Evolutionary conservation across 208 protist genomes (phyloP).

Genomic region (Trypanosoma vivax): DNA sequence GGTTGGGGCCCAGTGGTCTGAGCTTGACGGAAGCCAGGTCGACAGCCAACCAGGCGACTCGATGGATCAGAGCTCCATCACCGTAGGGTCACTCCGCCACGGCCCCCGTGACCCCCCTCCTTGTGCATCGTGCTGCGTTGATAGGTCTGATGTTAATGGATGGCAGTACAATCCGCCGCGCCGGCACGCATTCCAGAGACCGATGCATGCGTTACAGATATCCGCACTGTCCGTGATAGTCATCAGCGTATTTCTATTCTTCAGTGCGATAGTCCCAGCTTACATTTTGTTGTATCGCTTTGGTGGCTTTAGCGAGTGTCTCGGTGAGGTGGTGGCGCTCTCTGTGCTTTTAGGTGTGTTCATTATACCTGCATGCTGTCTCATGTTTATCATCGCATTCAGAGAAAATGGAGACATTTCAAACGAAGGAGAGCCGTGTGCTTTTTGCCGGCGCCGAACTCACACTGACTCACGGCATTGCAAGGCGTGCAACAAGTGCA

Average conservation of each 20-base stretch:
- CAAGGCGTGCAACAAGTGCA: constrained; percentile 87
- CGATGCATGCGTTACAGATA: constrained; percentile 63
- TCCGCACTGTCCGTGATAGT: constrained; percentile 35
- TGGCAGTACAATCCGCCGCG: constrained; percentile 47
- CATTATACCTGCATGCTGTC: constrained; percentile 18
- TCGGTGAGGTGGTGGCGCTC: constrained; percentile 50
- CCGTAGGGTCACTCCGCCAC: no score
- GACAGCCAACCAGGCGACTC: no score
- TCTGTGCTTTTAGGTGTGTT: constrained; percentile 7
- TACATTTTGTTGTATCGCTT: constrained; percentile 35
- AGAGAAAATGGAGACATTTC: constrained; percentile 45
- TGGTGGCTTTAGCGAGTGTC: constrained; percentile 20
- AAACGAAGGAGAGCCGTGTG: constrained; percentile 53
- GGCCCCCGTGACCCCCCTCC: constrained; percentile 33
- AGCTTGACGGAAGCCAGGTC: no score
- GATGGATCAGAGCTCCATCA: no score
- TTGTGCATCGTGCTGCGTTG: constrained; percentile 43
- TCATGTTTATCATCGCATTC: constrained; percentile 45
- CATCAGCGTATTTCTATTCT: constrained; percentile 40
- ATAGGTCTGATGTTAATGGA: constrained; percentile 36
- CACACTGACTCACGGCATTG: constrained; percentile 72
- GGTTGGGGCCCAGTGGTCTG: no score
- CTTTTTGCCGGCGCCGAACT: constrained; percentile 56
- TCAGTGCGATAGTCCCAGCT: constrained; percentile 27
- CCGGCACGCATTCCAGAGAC: constrained; percentile 53